phyloP scores from a whole-genome alignment of 2,329 filamentous ascomycete species.

The Lachnellula subtilissima region DNA sequence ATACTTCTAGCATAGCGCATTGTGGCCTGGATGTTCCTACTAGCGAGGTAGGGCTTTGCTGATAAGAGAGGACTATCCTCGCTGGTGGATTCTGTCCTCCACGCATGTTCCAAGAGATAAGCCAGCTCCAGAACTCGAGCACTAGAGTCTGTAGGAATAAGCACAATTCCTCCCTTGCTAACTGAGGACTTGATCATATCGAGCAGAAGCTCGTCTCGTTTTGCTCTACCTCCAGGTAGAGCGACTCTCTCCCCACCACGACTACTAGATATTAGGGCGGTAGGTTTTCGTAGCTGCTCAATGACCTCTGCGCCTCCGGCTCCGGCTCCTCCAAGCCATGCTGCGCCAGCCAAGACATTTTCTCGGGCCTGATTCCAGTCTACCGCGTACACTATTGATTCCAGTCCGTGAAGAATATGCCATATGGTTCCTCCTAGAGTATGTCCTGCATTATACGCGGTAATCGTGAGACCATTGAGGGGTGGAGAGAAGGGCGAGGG shows the following conservation, averaged over 20 bases:
- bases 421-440: conserved; percentile 96
- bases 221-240: conserved; percentile 67
- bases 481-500: conserved; percentile 84
- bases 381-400: conserved; percentile 95
- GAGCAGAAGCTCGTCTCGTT: conserved; percentile 79
- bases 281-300: conserved; percentile 88
- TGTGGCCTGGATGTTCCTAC: conserved; percentile 79
- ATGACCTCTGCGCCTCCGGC: conserved; percentile 84
- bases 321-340: conserved; percentile 82
- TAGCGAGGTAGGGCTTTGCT: conserved; percentile 73
- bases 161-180: conserved; percentile 76
- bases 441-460: conserved; percentile 93
- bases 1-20: conserved; percentile 90
- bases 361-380: conserved; percentile 99
- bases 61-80: conserved; percentile 48
- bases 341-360: conserved; percentile 87
- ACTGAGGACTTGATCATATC: conserved; percentile 77
- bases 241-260: conserved; percentile 69
- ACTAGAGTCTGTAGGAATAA: conserved; percentile 93
- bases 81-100: conserved; percentile 61
- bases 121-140: conserved; percentile 89
- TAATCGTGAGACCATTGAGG: conserved; percentile 86
- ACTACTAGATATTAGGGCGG: conserved; percentile 87
- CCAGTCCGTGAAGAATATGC: conserved; percentile 95
- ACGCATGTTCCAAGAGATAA: conserved; percentile 88